Evolutionary conservation across 257 asterid species (phyloP), one percentile per base, ranked within the genome.

Genomic region (Solanum peruvianum): DNA sequence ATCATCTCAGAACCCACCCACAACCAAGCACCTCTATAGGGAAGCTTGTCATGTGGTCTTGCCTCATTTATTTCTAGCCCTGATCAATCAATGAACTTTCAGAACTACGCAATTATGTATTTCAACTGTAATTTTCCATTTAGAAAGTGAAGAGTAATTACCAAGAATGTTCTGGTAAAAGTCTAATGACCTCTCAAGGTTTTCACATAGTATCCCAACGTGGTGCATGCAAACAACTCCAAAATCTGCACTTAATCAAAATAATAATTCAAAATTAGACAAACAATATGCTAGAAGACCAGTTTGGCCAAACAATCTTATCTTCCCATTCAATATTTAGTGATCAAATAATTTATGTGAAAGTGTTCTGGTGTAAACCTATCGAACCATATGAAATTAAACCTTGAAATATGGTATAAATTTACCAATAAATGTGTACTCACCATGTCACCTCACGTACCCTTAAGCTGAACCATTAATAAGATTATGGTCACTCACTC

Each of bases 1-100:
- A 97, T 94, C 99, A 97, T 97, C 93, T 92, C 98, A 37, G 98
- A 88, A 31, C 99, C 98, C 47, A 95, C 97, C 98, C 99, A 97
- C 64, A 97, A 88, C 99, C 98, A 97, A 88, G 98, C 98, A 87
- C 98, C 99, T 88, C 98, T 92, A 33, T 95, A 96, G 13, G 98
- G 98, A 80, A 96, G 98, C 91, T 96, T 95, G 84, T 95, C 95
- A 81, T 95, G 95, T 72, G 99, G 99, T 6, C 99, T 92, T 16
- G 99, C 98, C 93, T 94, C 98, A 37, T 96, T 96, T 91, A 94
- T 94, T 80, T 88, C 42, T 58, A 96, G 94, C 87, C 99, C 99
- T 96, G 87, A 85, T 81, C 82, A 23, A 23, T 88, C n/a, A n/a
- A 31, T 72, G 62, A n/a, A 80, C 85, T 80, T 29, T 80, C 44